Conservation (phyloP, 2,329 filamentous ascomycete genomes). For the Botrytis paeoniae region DNA sequence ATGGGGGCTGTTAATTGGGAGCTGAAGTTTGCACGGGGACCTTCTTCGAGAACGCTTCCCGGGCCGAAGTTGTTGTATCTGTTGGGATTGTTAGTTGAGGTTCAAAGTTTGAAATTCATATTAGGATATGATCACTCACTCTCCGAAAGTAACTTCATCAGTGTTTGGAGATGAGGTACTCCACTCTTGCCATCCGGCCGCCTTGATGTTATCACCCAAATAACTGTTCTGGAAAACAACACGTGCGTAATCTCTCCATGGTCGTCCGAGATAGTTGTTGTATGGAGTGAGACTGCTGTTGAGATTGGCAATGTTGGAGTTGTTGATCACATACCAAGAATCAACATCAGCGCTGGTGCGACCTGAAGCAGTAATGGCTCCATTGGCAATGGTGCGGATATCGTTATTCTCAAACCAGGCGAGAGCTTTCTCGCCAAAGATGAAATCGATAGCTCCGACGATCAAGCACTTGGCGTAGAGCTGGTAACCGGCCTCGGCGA, state of each 20-base stretch:
- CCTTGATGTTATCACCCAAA: slow-evolving; percentile 48
- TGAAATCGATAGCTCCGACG: slow-evolving; percentile 57
- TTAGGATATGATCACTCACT: neutral
- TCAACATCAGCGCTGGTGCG: slow-evolving; percentile 39
- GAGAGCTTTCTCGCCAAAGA: slow-evolving; percentile 52
- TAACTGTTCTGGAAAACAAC: slow-evolving; percentile 51
- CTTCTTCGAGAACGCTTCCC: slow-evolving; percentile 36
- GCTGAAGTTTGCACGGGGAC: slow-evolving; percentile 25
- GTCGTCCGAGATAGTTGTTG: slow-evolving; percentile 50
- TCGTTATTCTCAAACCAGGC: slow-evolving; percentile 49
- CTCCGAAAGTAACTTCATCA: neutral
- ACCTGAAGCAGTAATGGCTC: slow-evolving; percentile 48
- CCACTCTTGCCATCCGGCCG: slow-evolving; percentile 52
- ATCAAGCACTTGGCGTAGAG: slow-evolving; percentile 56
- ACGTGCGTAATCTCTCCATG: slow-evolving; percentile 49
- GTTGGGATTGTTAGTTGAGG: neutral
- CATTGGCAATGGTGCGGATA: slow-evolving; percentile 45
- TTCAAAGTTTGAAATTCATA: neutral
- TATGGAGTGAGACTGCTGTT: slow-evolving; percentile 40
- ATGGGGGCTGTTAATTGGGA: slow-evolving; percentile 21
- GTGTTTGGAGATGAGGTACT: slow-evolving; percentile 33
- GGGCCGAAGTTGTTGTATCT: slow-evolving; percentile 45
- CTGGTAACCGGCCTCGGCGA: slow-evolving; percentile 49
- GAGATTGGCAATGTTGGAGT: slow-evolving; percentile 46
- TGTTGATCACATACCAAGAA: slow-evolving; percentile 55